phyloP scores from a whole-genome alignment of 2,329 filamentous ascomycete genomes.

The Plenodomus tracheiphilus region DNA sequence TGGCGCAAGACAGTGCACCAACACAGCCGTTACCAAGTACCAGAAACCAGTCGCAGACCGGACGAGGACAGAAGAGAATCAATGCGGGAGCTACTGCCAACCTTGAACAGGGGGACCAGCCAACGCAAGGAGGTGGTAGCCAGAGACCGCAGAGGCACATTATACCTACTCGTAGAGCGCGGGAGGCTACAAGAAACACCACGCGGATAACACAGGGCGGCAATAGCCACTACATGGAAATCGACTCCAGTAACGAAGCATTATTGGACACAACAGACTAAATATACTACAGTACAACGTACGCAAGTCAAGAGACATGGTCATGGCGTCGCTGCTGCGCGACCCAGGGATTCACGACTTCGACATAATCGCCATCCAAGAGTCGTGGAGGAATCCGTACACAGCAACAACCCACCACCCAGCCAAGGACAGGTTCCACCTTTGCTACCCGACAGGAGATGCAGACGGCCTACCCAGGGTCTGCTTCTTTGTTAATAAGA shows the following conservation, averaged over 20 bases:
- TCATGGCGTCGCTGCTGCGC: conserved; percentile 24
- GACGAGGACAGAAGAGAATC: too few species aligned
- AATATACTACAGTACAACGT: conserved; percentile 29
- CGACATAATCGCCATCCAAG: conserved; percentile 25
- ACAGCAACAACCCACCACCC: conserved; percentile 29
- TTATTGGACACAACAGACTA: conserved; percentile 13
- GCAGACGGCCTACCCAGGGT: too few species aligned
- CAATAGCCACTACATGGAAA: conserved; percentile 13
- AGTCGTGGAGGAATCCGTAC: too few species aligned
- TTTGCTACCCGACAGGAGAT: too few species aligned
- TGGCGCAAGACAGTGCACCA: too few species aligned
- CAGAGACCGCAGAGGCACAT: too few species aligned
- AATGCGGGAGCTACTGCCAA: too few species aligned
- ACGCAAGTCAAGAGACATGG: conserved; percentile 20
- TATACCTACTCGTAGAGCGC: conserved; percentile 6
- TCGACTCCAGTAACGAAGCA: conserved; percentile 11
- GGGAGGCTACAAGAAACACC: conserved; percentile 5
- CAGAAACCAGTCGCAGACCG: too few species aligned
- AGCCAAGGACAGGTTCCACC: conserved; percentile 19
- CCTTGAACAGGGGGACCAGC: too few species aligned
- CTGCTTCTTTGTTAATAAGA: too few species aligned
- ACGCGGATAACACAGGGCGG: conserved; percentile 2
- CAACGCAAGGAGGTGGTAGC: too few species aligned
- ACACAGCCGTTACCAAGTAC: too few species aligned
- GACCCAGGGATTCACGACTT: conserved; percentile 21